Conservation (phyloP, 1,139 yeast genomes). For the Saccharomycopsis hybrid region DNA sequence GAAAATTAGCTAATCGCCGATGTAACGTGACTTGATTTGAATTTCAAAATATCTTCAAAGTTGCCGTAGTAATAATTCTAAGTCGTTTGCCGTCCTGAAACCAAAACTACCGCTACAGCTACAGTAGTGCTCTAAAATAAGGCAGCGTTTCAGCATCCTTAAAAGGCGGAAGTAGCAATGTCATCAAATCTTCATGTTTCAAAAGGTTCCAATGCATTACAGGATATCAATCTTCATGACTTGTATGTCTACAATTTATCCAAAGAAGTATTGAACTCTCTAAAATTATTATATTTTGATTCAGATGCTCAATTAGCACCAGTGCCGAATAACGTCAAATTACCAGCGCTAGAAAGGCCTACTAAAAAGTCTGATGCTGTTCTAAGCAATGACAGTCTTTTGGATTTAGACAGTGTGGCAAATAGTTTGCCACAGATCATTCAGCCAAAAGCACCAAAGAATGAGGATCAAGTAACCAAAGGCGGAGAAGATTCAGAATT, state of each 20-base stretch:
- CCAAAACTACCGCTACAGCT: no score
- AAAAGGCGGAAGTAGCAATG: no score
- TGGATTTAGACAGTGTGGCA: slow-evolving; percentile 11
- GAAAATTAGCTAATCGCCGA: no score
- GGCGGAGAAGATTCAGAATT: slow-evolving; percentile 2
- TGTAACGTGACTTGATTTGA: no score
- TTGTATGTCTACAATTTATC: slow-evolving; percentile 50
- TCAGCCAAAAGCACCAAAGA: slow-evolving; percentile 7
- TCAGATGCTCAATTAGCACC: slow-evolving; percentile 34
- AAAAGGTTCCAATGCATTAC: no score
- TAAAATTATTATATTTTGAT: slow-evolving; percentile 55
- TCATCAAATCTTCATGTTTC: no score
- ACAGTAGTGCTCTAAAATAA: no score
- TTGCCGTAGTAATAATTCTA: no score
- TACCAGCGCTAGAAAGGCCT: slow-evolving; percentile 5
- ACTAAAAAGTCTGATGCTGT: slow-evolving; percentile 14
- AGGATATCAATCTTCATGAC: not conserved
- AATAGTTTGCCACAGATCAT: slow-evolving; percentile 16
- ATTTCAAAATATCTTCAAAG: no score
- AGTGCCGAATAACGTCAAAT: slow-evolving; percentile 14
- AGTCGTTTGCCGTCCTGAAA: no score
- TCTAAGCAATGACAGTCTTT: not conserved
- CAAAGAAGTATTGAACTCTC: slow-evolving; percentile 36
- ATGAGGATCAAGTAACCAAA: not conserved
- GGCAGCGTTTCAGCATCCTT: no score